A percentile compares a stretch with the other conserved stretches of the same genome.
phyloP scores from a whole-genome alignment of 2,329 filamentous ascomycete genomes.

The Clarireedia sp. region DNA sequence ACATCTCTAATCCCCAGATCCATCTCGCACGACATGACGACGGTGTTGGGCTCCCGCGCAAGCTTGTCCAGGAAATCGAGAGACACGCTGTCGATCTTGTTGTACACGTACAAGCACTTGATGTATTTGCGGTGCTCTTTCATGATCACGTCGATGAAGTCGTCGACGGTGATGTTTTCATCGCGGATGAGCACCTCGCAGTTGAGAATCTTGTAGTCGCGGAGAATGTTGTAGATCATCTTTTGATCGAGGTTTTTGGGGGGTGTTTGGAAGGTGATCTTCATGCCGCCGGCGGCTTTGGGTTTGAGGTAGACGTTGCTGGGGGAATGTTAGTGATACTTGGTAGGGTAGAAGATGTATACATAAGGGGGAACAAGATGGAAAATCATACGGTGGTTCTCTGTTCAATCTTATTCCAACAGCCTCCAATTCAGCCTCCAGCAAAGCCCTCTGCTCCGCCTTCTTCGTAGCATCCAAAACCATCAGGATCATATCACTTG shows the following conservation, averaged over 20 bases:
- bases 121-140: slow-evolving; percentile 98
- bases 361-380: too few relatives aligned
- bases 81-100: slow-evolving; percentile 95
- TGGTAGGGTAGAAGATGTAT: neutral
- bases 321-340: neutral
- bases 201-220: slow-evolving; percentile 98
- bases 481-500: slow-evolving; percentile 95
- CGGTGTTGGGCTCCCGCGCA: slow-evolving; percentile 86
- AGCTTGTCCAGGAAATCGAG: slow-evolving; percentile 89
- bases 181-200: slow-evolving; percentile 93
- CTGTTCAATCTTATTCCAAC: slow-evolving; percentile 91
- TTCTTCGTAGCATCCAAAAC: slow-evolving; percentile 93
- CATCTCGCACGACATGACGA: slow-evolving; percentile 95
- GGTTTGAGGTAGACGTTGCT: slow-evolving; percentile 95
- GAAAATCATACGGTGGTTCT: slow-evolving; percentile 65
- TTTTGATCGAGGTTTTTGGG: slow-evolving; percentile 93
- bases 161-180: slow-evolving; percentile 91
- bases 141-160: slow-evolving; percentile 99
- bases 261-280: slow-evolving; percentile 87
- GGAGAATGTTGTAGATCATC: slow-evolving; percentile 95
- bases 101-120: slow-evolving; percentile 90
- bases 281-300: slow-evolving; percentile 97
- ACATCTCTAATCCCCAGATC: slow-evolving; percentile 91
- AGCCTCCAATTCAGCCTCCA: slow-evolving; percentile 89
- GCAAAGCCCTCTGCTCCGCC: slow-evolving; percentile 79